These are phyloP conservation scores for Cladosporium sp. DNA, from an alignment of 2,329 filamentous ascomycete species.

Conservation along the genomic window DNA sequence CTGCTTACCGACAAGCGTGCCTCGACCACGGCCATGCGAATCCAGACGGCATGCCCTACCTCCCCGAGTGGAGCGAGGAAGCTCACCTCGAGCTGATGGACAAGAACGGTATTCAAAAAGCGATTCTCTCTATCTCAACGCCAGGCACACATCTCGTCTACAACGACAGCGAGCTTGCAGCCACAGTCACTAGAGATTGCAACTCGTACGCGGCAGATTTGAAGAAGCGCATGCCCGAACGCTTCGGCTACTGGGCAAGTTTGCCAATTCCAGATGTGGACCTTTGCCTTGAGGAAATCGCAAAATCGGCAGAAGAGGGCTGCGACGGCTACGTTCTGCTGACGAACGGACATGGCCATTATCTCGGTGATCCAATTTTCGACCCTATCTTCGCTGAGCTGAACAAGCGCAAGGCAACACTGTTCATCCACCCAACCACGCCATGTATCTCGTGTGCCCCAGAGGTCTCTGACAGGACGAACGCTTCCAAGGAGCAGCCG, in stretches of 20 bases:
- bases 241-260: constrained; percentile 57
- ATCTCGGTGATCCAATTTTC: constrained; percentile 52
- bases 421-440: constrained; percentile 61
- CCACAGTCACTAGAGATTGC: constrained; percentile 43
- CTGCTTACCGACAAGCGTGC: constrained; percentile 46
- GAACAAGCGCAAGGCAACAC: constrained; percentile 48
- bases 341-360: constrained; percentile 57
- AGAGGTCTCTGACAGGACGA: constrained; percentile 24
- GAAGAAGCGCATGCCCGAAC: constrained; percentile 40
- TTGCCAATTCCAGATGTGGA: constrained; percentile 56
- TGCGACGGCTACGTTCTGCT: constrained; percentile 56
- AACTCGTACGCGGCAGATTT: constrained; percentile 47
- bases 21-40: constrained; percentile 45
- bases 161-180: constrained; percentile 41
- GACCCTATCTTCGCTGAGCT: constrained; percentile 53
- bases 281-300: constrained; percentile 52
- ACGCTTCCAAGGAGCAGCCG: constrained; percentile 26
- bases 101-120: constrained; percentile 51
- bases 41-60: constrained; percentile 53
- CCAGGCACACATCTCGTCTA: constrained; percentile 54
- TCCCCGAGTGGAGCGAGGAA: constrained; percentile 48
- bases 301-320: constrained; percentile 44
- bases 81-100: constrained; percentile 56
- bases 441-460: constrained; percentile 42
- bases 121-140: constrained; percentile 57